Base-by-base conservation (phyloP, 2,329 filamentous ascomycete species). In the Sporothrix protearum region DNA sequence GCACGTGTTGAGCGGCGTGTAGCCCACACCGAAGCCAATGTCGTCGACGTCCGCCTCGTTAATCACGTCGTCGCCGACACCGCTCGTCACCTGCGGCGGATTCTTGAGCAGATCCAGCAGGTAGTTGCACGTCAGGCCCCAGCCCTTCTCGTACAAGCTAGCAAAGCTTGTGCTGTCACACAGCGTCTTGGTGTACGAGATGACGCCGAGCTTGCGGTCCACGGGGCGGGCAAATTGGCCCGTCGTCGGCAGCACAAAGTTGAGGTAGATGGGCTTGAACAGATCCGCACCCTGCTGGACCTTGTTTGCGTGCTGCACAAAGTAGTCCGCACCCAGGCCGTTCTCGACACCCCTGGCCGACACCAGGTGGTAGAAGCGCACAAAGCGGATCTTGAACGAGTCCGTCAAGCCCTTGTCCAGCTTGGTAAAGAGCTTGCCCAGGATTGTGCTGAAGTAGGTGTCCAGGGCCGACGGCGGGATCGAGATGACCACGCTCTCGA, bases 41-140 rank as follows among this genome's bases (percentile, higher is more conserved):
- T 99, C 96, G 77, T 99, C 96, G 33, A 97, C 92, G 77, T 98
- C 95, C 2, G 93, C 90, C 79, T 98, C 96, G 12, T 89, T 88
- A 74, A 97, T 90, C 68, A 92, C 83, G 75, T 96, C 93, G 74
- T 93, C 90, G 71, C 91, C 90, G 47, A 86, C 83, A 1, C 90
- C 87, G 19, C 84, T 82, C 7, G 86, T 82, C 4, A 95, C 87
- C 47, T 83, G 82, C 1, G 95, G 94, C 33, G 95, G 93, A 81
- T 97, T 96, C 78, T 95, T 91, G 8, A 99, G 86, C 16, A 98
- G 86, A 76, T 95, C 93, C 55, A 99, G 86, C 72, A 99, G 85
- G n/a, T 92, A 90, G 78, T 95, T 92, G 78, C 93, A 96, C 2
- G 94, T 97, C 79, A 93, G 91, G 3, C 87, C 89, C 96, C 96